Conservation (phyloP, 2,329 filamentous ascomycete species). For the Zelopaecilomyces penicillatus region DNA sequence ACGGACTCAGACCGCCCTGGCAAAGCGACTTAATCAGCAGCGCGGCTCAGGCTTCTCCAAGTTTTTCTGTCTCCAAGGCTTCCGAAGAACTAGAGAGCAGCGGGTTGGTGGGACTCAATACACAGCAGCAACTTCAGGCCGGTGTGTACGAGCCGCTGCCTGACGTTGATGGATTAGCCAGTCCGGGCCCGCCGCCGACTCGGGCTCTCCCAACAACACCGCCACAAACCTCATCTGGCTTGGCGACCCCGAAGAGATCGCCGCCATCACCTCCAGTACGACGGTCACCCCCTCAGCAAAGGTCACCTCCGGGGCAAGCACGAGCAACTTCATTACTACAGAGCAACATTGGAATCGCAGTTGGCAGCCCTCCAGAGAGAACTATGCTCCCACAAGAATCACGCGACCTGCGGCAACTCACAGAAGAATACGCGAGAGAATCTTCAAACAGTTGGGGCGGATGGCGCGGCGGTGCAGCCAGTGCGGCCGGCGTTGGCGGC, state of each 20-base stretch:
- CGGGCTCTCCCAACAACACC: conserved; percentile 32
- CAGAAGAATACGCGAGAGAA: conserved; percentile 22
- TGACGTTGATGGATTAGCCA: conserved; percentile 15
- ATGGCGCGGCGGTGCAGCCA: neutral
- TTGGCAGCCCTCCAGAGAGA: neutral
- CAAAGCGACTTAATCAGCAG: no score
- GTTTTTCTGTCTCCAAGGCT: no score
- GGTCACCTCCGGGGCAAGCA: neutral
- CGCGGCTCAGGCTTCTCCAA: no score
- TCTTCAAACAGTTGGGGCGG: conserved; percentile 14
- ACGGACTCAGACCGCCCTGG: neutral
- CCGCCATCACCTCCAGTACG: neutral
- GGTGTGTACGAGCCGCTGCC: conserved; percentile 6
- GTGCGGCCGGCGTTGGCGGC: conserved; percentile 2
- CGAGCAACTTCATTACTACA: neutral
- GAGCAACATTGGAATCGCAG: neutral
- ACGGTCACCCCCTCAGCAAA: neutral
- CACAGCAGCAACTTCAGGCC: no score
- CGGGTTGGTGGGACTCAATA: no score
- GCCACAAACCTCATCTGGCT: conserved; percentile 1
- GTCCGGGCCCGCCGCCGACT: conserved; percentile 36
- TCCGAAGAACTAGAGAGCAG: no score
- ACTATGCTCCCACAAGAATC: conserved; percentile 15
- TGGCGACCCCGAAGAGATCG: conserved; percentile 10
- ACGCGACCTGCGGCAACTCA: conserved; percentile 21